Percentiles rank a stretch among this genome's conserved stretches.
phyloP scores from a whole-genome alignment of 2,329 filamentous ascomycete species.

The Ceratocystiopsis sp. region DNA sequence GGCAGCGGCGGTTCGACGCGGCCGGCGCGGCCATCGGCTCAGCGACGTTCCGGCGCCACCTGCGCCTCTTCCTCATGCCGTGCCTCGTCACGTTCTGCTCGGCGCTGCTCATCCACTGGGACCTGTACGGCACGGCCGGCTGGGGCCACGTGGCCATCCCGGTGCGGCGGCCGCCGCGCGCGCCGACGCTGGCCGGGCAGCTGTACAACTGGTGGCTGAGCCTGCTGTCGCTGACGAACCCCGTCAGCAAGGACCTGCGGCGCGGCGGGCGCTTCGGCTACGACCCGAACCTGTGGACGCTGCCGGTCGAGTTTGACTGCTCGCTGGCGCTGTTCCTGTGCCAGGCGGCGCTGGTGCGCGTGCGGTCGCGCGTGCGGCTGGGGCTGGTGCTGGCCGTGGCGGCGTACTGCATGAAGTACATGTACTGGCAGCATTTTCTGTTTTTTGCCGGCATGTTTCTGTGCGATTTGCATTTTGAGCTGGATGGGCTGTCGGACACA shows the following conservation, averaged over 20 bases:
- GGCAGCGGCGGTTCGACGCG: slow-evolving; percentile 6
- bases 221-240: slow-evolving; percentile 4
- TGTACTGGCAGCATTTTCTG: slow-evolving; percentile 14
- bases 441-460: slow-evolving; percentile 17
- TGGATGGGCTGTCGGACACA: slow-evolving; percentile 9
- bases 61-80: slow-evolving; percentile 10
- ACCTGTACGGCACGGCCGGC: slow-evolving; percentile 6
- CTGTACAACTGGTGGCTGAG: slow-evolving; percentile 4
- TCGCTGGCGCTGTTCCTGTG: slow-evolving; percentile 18
- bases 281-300: slow-evolving; percentile 19
- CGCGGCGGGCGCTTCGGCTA: slow-evolving; percentile 10
- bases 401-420: slow-evolving; percentile 2
- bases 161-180: slow-evolving; percentile 4
- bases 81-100: slow-evolving; percentile 3
- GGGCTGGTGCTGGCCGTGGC: slow-evolving; percentile 6
- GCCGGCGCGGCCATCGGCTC: slow-evolving; percentile 9
- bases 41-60: slow-evolving; percentile 10
- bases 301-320: slow-evolving; percentile 19
- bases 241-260: slow-evolving; percentile 6
- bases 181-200: slow-evolving; percentile 1
- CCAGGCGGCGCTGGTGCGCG: slow-evolving; percentile 14
- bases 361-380: slow-evolving; percentile 5
- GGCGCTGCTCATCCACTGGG: slow-evolving; percentile 4
- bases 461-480: slow-evolving; percentile 13
- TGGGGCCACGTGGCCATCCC: slow-evolving; percentile 3